Evolutionary conservation across 2,329 filamentous ascomycete genomes (phyloP), one percentile per base, ranked within the genome.

Genomic region (Fusarium marasasianum): DNA sequence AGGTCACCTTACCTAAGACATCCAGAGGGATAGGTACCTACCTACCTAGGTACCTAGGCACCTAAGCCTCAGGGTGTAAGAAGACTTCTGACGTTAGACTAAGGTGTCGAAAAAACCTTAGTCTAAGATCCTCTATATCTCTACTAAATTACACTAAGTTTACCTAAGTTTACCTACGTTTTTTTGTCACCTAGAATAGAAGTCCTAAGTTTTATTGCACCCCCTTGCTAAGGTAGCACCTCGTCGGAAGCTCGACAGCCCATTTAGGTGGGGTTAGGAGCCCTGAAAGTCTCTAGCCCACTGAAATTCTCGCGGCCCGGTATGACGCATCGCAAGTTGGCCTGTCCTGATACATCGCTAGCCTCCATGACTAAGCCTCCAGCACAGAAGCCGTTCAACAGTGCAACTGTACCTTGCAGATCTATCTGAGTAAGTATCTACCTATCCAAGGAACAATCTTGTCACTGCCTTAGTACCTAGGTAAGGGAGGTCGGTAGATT

Each of bases 181-280:
- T 26, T 26, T 26, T 26, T 26, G 24, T 26, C 24, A 26, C 24
- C 24, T 26, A 26, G 24, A 26, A 26, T 26, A 26, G 24, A 26
- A 26, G 24, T 26, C 24, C 24, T 26, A 26, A 26, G 24, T 26
- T 26, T 26, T 26, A 26, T 26, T 26, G 24, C 24, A 26, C 24
- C 24, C 24, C 24, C 24, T 26, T 26, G 24, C 24, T 26, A 6
- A 35, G 22, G 48, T 35, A 51, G 31, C 31, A 51, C 20, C 26
- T 50, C n/a, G 29, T 24, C 31, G 48, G 55, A 40, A 71, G 66
- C 66, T 70, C 55, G 31, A 54, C 51, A 45, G 63, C n/a, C 38
- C 37, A 35, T 37, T 40, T 58, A 75, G 69, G 73, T 75, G 73
- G 73, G 72, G 73, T 73, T 75, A 48, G 40, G 66, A 73, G 73